Evolutionary conservation across 2,329 filamentous ascomycete species (phyloP).

Genomic region (Magnaporthiopsis incrustans): DNA sequence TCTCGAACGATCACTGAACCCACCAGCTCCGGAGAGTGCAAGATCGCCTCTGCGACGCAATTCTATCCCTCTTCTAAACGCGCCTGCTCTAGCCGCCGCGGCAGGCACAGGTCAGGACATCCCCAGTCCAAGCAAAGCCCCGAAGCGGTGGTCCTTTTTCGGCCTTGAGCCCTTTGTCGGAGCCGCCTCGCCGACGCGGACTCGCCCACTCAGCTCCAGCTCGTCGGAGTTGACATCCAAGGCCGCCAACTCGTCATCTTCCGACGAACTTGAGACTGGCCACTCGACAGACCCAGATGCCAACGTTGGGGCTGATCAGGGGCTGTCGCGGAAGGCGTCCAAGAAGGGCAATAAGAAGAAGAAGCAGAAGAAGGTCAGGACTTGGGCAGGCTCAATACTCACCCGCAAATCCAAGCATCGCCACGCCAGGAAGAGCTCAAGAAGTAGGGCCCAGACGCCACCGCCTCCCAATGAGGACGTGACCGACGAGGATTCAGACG

Average conservation of each 20-base stretch:
- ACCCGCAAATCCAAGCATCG: slow-evolving; percentile 51
- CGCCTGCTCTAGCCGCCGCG: slow-evolving; percentile 27
- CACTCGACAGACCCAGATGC: not conserved
- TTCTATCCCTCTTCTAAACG: slow-evolving; percentile 47
- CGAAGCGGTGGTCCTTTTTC: slow-evolving; percentile 56
- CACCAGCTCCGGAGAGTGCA: slow-evolving; percentile 22
- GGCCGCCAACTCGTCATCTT: slow-evolving; percentile 22
- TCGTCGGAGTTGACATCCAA: slow-evolving; percentile 32
- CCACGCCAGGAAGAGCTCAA: slow-evolving; percentile 28
- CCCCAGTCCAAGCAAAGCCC: slow-evolving; percentile 41
- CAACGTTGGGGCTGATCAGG: slow-evolving; percentile 12
- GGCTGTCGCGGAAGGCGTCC: slow-evolving; percentile 18
- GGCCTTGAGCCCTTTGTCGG: slow-evolving; percentile 47
- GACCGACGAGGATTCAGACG: slow-evolving; percentile 19
- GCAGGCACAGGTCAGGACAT: slow-evolving; percentile 24
- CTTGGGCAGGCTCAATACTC: slow-evolving; percentile 61
- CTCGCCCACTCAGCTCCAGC: slow-evolving; percentile 37
- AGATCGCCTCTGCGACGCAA: slow-evolving; percentile 44
- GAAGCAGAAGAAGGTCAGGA: slow-evolving; percentile 74
- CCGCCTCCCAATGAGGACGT: slow-evolving; percentile 26
- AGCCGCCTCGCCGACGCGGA: slow-evolving; percentile 37
- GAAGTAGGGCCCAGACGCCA: slow-evolving; percentile 35
- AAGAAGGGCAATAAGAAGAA: slow-evolving; percentile 31
- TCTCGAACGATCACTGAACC: slow-evolving; percentile 42
- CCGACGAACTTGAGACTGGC: slow-evolving; percentile 18